A percentile compares a stretch with the other conserved stretches of the same genome.
These are phyloP conservation scores for Chrysanthemum seticuspe DNA, from an alignment of 129 eudicot genomes.

Conservation along the genomic window DNA sequence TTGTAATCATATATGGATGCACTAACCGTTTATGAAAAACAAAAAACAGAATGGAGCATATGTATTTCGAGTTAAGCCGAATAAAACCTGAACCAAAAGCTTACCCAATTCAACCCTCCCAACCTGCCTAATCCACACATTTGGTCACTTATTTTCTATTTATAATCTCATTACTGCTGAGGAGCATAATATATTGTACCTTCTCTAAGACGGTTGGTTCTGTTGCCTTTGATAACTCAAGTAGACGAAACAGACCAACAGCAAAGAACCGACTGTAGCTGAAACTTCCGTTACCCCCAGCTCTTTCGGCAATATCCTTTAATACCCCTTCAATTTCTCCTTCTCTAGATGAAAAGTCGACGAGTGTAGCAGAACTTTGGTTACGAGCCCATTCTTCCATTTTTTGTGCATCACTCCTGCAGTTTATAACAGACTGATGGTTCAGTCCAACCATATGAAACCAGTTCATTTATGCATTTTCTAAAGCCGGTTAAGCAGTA, in stretches of 20 bases:
- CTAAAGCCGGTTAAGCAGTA: no score
- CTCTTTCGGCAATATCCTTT: conserved; percentile 93
- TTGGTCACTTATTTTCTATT: neutral
- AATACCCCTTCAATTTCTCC: conserved; percentile 72
- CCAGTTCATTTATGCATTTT: no score
- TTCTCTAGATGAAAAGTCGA: conserved; percentile 74
- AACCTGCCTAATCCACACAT: no score
- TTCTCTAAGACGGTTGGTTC: conserved; percentile 85
- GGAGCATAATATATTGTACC: conserved; percentile 35
- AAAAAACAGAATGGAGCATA: no score
- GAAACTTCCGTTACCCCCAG: conserved; percentile 67
- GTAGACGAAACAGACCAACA: conserved; percentile 92
- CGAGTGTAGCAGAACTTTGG: conserved; percentile 63
- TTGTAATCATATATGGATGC: no score
- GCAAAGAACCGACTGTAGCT: conserved; percentile 98
- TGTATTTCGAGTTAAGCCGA: no score
- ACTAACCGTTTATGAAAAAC: no score
- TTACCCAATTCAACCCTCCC: neutral
- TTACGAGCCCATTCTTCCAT: conserved; percentile 86
- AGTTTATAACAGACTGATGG: neutral
- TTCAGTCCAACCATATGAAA: neutral
- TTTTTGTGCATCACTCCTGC: conserved; percentile 79
- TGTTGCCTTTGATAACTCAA: conserved; percentile 80
- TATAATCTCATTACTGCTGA: neutral
- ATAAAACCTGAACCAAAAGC: neutral